phyloP scores from a whole-genome alignment of 495 filamentous ascomycete genomes.

The Lophium mytilinum region DNA sequence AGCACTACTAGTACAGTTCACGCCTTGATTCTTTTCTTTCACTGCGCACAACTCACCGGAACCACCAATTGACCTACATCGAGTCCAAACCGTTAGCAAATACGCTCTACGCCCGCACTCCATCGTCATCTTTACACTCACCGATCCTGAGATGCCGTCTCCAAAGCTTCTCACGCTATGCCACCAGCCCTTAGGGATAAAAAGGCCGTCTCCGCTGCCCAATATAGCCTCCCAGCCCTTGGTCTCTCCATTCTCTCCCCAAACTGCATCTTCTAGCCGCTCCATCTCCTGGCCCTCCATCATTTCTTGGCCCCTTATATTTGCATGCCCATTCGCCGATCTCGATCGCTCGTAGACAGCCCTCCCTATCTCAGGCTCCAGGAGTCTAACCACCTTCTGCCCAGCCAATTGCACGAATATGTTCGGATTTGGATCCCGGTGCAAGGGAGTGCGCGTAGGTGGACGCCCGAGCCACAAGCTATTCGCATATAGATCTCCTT shows the following conservation, averaged over 20 bases:
- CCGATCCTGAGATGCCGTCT: conserved; percentile 55
- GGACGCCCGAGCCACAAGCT: conserved; percentile 84
- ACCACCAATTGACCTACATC: conserved; percentile 85
- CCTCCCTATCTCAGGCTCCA: conserved; percentile 52
- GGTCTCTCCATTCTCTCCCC: conserved; percentile 49
- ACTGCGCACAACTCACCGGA: conserved; percentile 42
- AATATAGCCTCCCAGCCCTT: conserved; percentile 48
- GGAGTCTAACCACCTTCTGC: conserved; percentile 62
- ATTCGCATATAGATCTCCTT: conserved; percentile 71
- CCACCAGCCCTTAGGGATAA: conserved; percentile 94
- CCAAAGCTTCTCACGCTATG: conserved; percentile 78
- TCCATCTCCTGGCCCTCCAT: conserved; percentile 68
- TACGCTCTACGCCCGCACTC: neutral
- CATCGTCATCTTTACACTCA: conserved; percentile 33
- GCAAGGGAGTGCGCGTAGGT: conserved; percentile 80
- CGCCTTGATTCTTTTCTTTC: no score
- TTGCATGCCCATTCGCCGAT: conserved; percentile 39
- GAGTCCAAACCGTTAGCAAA: conserved; percentile 29
- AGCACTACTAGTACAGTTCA: no score
- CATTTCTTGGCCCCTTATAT: conserved; percentile 80
- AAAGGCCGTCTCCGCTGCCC: conserved; percentile 62
- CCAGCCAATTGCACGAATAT: conserved; percentile 78
- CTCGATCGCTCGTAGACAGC: conserved; percentile 52
- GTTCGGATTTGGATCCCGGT: conserved; percentile 91
- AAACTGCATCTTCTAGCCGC: conserved; percentile 61